These are phyloP conservation scores for Pisolithus sp. DNA, from an alignment of 768 basidiomycete species.

Conservation along the genomic window DNA sequence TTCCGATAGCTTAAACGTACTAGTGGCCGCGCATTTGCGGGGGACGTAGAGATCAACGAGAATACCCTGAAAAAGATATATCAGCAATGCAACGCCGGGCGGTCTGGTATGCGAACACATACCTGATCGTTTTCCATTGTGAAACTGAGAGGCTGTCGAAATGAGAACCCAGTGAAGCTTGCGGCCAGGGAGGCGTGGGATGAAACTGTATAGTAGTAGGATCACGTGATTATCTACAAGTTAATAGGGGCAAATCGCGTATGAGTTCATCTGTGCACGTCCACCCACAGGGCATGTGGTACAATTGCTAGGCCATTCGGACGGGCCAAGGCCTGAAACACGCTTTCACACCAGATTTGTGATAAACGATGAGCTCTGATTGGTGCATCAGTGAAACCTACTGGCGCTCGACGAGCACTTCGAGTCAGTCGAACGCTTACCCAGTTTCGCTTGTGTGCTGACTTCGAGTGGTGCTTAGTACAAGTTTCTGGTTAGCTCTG, in stretches of 20 bases:
- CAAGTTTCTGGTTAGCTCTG: too few relatives aligned
- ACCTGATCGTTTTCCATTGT: constrained; percentile 92
- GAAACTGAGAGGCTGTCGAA: constrained; percentile 1
- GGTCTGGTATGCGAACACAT: constrained; percentile 19
- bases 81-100: background rate
- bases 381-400: too few relatives aligned
- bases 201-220: constrained; percentile 24
- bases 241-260: background rate
- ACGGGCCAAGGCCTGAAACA: too few relatives aligned
- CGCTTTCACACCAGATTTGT: too few relatives aligned
- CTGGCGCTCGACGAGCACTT: too few relatives aligned
- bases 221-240: background rate
- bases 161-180: background rate
- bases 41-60: constrained; percentile 99
- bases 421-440: too few relatives aligned
- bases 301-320: too few relatives aligned
- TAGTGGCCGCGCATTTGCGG: constrained; percentile 97
- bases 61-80: constrained; percentile 56
- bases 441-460: too few relatives aligned
- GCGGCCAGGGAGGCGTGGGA: constrained; percentile 22
- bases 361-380: too few relatives aligned
- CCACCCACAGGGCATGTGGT: too few relatives aligned
- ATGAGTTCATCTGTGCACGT: too few relatives aligned
- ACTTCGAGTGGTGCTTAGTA: too few relatives aligned
- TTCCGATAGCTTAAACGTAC: constrained; percentile 43